Conservation (phyloP, 129 eudicot species). For the Flaveria brownii region DNA sequence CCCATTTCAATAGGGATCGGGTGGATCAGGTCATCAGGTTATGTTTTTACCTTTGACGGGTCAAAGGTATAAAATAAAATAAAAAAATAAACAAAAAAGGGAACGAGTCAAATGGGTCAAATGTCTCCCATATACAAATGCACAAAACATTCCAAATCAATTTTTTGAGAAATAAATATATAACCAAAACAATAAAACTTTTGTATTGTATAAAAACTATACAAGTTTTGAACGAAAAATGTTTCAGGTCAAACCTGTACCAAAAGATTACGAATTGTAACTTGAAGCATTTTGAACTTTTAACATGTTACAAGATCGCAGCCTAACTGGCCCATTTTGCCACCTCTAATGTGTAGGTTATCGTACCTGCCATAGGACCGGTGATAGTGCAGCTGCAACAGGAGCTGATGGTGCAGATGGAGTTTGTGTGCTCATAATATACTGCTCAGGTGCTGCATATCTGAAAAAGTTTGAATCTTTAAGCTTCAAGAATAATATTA, state of each 20-base stretch:
- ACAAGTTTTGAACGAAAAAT: not conserved
- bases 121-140: not conserved
- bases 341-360: not conserved
- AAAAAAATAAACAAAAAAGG: not conserved
- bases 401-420: slow-evolving; percentile 99
- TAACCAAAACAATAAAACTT: not conserved
- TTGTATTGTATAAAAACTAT: not conserved
- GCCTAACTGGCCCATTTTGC: not conserved
- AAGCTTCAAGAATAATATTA: not conserved
- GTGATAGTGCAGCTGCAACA: slow-evolving; percentile 94
- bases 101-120: not conserved
- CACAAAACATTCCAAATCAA: not conserved
- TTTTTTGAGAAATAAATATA: not conserved
- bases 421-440: slow-evolving; percentile 99
- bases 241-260: not conserved
- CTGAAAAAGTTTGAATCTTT: slow-evolving; percentile 36
- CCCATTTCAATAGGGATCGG: not conserved
- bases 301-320: not conserved
- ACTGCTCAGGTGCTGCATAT: slow-evolving; percentile 98
- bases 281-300: not conserved
- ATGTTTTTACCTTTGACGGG: not conserved
- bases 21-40: not conserved
- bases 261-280: not conserved
- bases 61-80: not conserved
- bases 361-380: slow-evolving; percentile 95